phyloP scores from a whole-genome alignment of 2,329 filamentous ascomycete species.

The Aspergillus arachidicola region DNA sequence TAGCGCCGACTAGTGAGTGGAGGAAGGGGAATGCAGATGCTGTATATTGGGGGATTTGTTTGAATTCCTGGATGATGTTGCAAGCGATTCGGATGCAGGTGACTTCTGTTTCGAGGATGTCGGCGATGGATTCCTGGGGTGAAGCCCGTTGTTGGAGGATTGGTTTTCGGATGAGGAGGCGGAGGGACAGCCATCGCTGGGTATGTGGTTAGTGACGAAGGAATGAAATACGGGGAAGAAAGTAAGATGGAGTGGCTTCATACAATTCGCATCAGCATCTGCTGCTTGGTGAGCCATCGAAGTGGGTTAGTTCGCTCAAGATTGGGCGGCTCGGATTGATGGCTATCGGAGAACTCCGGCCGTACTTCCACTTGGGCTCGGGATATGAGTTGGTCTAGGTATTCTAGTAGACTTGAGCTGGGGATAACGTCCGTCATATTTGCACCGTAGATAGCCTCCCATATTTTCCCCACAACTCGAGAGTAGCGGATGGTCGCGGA shows the following conservation, averaged over 20 bases:
- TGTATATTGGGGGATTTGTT: constrained; percentile 21
- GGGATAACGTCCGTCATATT: constrained; percentile 15
- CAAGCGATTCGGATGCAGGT: constrained; percentile 23
- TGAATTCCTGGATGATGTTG: constrained; percentile 22
- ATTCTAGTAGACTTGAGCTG: constrained; percentile 18
- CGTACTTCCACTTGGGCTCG: constrained; percentile 21
- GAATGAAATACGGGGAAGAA: not conserved
- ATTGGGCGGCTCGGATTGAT: constrained; percentile 5
- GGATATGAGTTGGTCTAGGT: constrained; percentile 18
- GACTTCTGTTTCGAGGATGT: constrained; percentile 22
- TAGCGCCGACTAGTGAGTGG: constrained; percentile 23
- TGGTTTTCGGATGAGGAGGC: constrained; percentile 24
- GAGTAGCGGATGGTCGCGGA: constrained; percentile 26
- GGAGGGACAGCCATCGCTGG: constrained; percentile 24
- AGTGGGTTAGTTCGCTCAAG: not conserved
- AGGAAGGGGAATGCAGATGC: constrained; percentile 27
- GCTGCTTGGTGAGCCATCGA: constrained; percentile 25
- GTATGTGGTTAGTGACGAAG: not conserved
- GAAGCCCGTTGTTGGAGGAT: constrained; percentile 14
- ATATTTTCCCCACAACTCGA: constrained; percentile 23
- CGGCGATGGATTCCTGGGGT: constrained; percentile 3
- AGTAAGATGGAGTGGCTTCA: not conserved
- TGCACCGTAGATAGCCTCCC: constrained; percentile 26
- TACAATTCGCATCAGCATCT: constrained; percentile 27
- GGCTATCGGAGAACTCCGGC: constrained; percentile 17